phyloP scores from a whole-genome alignment of 768 basidiomycete species.

The Mycena haematopus region DNA sequence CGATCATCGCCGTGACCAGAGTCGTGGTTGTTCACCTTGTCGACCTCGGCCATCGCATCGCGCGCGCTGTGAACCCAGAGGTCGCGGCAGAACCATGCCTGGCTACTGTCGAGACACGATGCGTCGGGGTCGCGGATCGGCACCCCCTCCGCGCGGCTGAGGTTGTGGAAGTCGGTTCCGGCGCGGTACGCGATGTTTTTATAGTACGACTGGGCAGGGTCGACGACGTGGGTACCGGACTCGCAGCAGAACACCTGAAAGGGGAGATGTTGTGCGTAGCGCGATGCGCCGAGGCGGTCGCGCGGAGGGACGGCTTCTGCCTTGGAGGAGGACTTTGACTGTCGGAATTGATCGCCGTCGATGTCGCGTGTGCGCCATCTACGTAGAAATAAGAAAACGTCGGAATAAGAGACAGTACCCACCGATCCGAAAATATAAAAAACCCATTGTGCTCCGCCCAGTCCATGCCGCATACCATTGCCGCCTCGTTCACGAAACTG shows the following conservation, averaged over 20 bases:
- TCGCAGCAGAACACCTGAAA: slow-evolving; percentile 99
- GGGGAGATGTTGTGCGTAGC: slow-evolving; percentile 91
- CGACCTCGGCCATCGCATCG: slow-evolving; percentile 71
- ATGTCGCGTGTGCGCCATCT: slow-evolving; percentile 99
- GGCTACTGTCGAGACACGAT: slow-evolving; percentile 91
- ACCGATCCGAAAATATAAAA: slow-evolving; percentile 99
- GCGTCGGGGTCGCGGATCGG: slow-evolving; percentile 75
- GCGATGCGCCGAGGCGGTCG: slow-evolving; percentile 77
- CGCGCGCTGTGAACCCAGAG: slow-evolving; percentile 91
- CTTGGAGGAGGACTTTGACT: slow-evolving; percentile 92
- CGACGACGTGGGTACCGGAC: slow-evolving; percentile 95
- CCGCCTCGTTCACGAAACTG: slow-evolving; percentile 88
- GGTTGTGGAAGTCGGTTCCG: slow-evolving; percentile 82
- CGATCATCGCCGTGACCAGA: slow-evolving; percentile 5
- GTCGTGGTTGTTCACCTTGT: slow-evolving; percentile 44
- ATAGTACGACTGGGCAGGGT: slow-evolving; percentile 96
- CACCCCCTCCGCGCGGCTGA: slow-evolving; percentile 64
- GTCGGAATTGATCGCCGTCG: slow-evolving; percentile 96
- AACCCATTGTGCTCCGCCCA: slow-evolving; percentile 98
- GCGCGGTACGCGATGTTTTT: slow-evolving; percentile 85
- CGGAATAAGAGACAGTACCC: slow-evolving; percentile 32
- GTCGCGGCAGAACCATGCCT: slow-evolving; percentile 98
- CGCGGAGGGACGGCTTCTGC: slow-evolving; percentile 92
- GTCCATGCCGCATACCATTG: slow-evolving; percentile 99
- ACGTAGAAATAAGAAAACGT: slow-evolving; percentile 6